Percentiles rank a stretch among this genome's conserved stretches.
These are phyloP conservation scores for Podila epigama DNA, from an alignment of 192 early-diverging fungal species.

Conservation along the genomic window DNA sequence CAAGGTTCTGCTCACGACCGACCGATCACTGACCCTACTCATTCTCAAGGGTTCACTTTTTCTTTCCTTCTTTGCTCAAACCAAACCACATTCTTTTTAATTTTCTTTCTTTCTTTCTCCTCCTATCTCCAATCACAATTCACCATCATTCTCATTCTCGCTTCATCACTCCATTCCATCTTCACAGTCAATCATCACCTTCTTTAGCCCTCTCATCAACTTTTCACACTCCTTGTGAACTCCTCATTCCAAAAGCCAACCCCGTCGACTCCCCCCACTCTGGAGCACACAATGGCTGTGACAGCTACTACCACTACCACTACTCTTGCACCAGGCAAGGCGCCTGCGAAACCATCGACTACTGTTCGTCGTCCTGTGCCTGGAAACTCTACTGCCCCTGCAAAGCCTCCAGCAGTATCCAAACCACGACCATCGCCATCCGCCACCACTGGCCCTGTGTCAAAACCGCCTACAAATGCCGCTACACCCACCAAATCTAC, in stretches of 20 bases:
- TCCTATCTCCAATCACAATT: background rate
- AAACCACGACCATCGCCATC: background rate
- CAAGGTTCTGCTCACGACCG: too few species aligned
- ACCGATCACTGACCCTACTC: too few species aligned
- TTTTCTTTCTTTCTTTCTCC: background rate
- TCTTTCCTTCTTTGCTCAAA: too few species aligned
- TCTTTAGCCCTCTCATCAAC: background rate
- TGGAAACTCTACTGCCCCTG: background rate
- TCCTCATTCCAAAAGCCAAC: background rate
- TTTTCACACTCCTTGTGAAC: background rate
- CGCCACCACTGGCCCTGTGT: too few species aligned
- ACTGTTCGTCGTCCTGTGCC: background rate
- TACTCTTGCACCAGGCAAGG: background rate
- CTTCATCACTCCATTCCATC: slow-evolving; percentile 2
- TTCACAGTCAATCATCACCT: background rate
- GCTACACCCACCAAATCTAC: background rate
- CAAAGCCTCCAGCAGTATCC: background rate
- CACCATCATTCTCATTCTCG: background rate
- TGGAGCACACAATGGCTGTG: background rate
- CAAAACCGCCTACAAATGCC: background rate
- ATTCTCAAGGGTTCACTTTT: too few species aligned
- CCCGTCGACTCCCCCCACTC: background rate
- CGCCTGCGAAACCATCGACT: background rate
- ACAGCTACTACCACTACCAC: background rate
- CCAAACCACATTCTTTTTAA: too few species aligned